Conservation (phyloP, 805 yeast species). For the Komagataella phaffii region DNA sequence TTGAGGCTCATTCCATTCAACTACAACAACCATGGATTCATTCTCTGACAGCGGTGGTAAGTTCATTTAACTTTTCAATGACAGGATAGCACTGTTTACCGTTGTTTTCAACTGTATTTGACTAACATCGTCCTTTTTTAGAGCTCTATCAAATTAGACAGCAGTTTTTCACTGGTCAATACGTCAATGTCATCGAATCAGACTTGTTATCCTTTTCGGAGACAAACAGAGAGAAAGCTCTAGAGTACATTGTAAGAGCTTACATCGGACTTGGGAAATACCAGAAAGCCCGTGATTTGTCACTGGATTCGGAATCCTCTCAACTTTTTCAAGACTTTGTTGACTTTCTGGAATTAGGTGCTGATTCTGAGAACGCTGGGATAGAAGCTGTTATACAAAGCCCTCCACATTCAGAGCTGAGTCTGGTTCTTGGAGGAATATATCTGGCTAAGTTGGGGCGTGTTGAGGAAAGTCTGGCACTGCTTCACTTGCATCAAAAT, state of each 20-base stretch:
- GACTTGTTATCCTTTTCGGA: slow-evolving; percentile 20
- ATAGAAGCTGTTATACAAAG: slow-evolving; percentile 1
- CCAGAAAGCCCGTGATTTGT: slow-evolving; percentile 1
- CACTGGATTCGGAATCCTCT: background rate
- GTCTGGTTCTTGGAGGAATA: slow-evolving; percentile 24
- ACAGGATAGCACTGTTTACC: slow-evolving; percentile 17
- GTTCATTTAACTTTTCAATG: slow-evolving; percentile 42
- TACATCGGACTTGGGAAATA: background rate
- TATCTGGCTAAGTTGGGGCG: slow-evolving; percentile 25
- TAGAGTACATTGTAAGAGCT: slow-evolving; percentile 3
- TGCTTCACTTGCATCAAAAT: slow-evolving; percentile 20
- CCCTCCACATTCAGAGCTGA: slow-evolving; percentile 10
- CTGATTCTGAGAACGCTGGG: background rate
- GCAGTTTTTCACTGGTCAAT: slow-evolving; percentile 49
- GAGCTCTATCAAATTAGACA: slow-evolving; percentile 44
- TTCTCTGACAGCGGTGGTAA: slow-evolving; percentile 22
- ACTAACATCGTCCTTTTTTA: slow-evolving; percentile 5
- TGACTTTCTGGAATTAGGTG: background rate
- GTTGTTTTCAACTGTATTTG: too few species aligned
- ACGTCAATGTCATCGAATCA: slow-evolving; percentile 26
- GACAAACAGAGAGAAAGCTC: slow-evolving; percentile 8
- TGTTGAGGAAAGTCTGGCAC: slow-evolving; percentile 26
- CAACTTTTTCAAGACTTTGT: slow-evolving; percentile 2
- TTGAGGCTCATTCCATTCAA: background rate
- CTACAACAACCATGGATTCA: slow-evolving; percentile 9